Evolutionary conservation across 352 stramenopile species (phyloP).

Genomic region (Globisporangium echinulatum): DNA sequence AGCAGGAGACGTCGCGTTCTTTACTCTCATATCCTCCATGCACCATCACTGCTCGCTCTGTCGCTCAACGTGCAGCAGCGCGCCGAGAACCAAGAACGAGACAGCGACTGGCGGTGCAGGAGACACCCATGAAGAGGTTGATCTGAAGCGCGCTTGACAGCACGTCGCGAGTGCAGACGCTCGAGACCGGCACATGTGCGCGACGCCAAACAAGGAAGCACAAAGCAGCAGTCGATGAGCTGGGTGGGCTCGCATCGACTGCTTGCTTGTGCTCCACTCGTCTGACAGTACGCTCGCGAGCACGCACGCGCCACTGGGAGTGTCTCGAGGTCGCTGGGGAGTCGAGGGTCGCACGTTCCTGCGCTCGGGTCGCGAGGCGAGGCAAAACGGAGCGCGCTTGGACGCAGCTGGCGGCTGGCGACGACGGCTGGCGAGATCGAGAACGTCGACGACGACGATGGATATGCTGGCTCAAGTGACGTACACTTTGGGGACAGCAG

Average conservation of each 20-base stretch:
- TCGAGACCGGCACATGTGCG: background rate
- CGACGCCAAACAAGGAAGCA: background rate
- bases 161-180: constrained; percentile 3
- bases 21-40: constrained; percentile 86
- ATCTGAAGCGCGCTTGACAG: constrained; percentile 10
- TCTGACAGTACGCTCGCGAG: background rate
- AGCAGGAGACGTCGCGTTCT: constrained; percentile 18
- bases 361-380: background rate
- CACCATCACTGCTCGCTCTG: constrained; percentile 9
- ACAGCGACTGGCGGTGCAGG: constrained; percentile 19
- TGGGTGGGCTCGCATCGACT: background rate
- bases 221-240: background rate
- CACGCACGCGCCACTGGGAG: background rate
- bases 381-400: background rate
- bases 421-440: too few relatives aligned
- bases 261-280: background rate
- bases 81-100: background rate
- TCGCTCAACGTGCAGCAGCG: background rate
- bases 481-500: constrained; percentile 77
- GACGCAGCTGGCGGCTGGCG: background rate
- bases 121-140: constrained; percentile 38
- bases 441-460: background rate
- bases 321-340: background rate
- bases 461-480: constrained; percentile 34
- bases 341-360: background rate